Evolutionary conservation across 495 filamentous ascomycete genomes (phyloP), one percentile per base, ranked within the genome.

Genomic region (Penicillium crystallinum): DNA sequence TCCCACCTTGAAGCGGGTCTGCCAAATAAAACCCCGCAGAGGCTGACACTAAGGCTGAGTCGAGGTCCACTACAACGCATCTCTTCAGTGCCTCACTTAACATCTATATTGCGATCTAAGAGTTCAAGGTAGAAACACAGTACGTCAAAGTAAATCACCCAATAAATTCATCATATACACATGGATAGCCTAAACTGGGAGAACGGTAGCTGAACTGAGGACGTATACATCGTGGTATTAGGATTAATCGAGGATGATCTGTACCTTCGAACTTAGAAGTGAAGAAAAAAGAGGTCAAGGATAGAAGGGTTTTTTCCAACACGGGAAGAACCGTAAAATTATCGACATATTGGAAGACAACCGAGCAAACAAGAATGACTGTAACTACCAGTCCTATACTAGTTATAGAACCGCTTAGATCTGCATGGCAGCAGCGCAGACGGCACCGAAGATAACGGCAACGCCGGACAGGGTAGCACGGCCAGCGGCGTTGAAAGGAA

Each of bases 401-500:
- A 31, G 34, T n/a, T 27, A 12, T 1, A 27, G 23, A 48, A 17
- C 38, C 38, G 3, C 35, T 66, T 62, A 67, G 43, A 66, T 29
- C 51, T 64, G 58, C 52, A 67, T 56, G 33, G 54, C 59, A 43
- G 53, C 43, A 22, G 54, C 51, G 40, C 39, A 49, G 29, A 65
- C 18, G 38, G 59, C 59, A 41, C 62, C 64, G 29, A 67, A 52
- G 31, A 53, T 53, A 6, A 59, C 55, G 6, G 57, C 59, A n/a
- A 59, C 21, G 19, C 56, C 59, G 44, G 64, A 67, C 27, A 67
- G 42, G 30, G 60, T 61, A 39, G 63, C 45, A 27, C 59, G 64
- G 40, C 62, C 62, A 30, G 64, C 64, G 4, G 62, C 64, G 57
- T 65, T 65, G 55, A 54, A 65, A 8, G 53, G 35, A 49, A 48